These are phyloP conservation scores for Malus fusca DNA, from an alignment of 306 rosid genomes.

Conservation along the genomic window DNA sequence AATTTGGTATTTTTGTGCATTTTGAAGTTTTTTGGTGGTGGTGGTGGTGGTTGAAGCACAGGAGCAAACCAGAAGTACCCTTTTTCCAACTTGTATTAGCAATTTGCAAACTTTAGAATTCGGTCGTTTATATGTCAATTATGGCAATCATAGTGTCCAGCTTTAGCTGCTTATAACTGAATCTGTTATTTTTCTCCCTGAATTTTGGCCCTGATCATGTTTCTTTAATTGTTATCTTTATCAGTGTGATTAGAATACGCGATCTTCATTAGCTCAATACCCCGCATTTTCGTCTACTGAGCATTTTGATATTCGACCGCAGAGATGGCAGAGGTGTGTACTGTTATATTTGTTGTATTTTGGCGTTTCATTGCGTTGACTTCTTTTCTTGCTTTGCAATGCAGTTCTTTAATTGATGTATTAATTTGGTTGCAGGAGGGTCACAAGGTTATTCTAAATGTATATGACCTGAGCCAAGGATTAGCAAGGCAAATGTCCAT, in stretches of 20 bases:
- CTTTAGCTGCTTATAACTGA: background rate
- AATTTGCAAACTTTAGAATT: background rate
- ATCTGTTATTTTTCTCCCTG: background rate
- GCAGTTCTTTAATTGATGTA: background rate
- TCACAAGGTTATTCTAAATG: slow-evolving; percentile 60
- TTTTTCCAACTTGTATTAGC: background rate
- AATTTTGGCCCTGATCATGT: background rate
- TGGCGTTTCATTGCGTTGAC: background rate
- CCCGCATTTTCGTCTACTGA: background rate
- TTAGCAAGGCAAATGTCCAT: slow-evolving; percentile 81
- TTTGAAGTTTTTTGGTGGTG: background rate
- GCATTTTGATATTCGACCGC: background rate
- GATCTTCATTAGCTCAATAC: background rate
- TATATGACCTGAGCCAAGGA: slow-evolving; percentile 93
- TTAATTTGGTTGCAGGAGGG: slow-evolving; percentile 57
- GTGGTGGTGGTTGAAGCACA: background rate
- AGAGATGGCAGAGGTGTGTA: slow-evolving; percentile 71
- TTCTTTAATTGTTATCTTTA: background rate
- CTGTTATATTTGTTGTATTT: background rate
- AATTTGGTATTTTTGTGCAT: background rate
- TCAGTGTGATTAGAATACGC: slow-evolving; percentile 9
- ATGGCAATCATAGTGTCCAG: background rate
- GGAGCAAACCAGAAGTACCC: background rate
- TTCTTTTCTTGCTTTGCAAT: background rate
- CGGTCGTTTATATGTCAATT: background rate